These are phyloP conservation scores for Toxicodendron radicans DNA, from an alignment of 345 rosid genomes.

Conservation along the genomic window DNA sequence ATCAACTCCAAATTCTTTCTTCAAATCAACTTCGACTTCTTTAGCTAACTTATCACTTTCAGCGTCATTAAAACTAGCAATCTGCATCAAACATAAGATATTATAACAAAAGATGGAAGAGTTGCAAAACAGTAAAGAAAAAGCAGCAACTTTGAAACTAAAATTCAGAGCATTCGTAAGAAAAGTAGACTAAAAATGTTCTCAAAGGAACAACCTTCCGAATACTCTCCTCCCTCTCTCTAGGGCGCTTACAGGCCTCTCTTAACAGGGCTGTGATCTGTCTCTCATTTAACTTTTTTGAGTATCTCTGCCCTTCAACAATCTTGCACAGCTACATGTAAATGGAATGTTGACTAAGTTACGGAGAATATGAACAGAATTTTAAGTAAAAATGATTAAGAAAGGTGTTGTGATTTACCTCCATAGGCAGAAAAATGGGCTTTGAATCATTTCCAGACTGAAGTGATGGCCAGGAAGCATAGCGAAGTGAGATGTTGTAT, in stretches of 20 bases:
- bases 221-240: slow-evolving; percentile 31
- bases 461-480: slow-evolving; percentile 52
- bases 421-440: slow-evolving; percentile 73
- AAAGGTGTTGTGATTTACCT: slow-evolving; percentile 37
- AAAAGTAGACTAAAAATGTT: not conserved
- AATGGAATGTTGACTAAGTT: not conserved
- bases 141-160: no score
- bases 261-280: slow-evolving; percentile 56
- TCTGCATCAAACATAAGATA: slow-evolving; percentile 39
- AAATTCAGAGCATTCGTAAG: not conserved
- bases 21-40: slow-evolving; percentile 62
- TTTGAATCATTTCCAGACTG: slow-evolving; percentile 58
- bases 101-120: no score
- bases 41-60: slow-evolving; percentile 18
- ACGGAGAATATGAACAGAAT: not conserved
- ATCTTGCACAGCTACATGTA: slow-evolving; percentile 56
- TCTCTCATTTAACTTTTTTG: slow-evolving; percentile 52
- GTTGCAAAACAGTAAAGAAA: not conserved
- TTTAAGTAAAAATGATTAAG: not conserved
- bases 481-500: slow-evolving; percentile 39
- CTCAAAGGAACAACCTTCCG: slow-evolving; percentile 17
- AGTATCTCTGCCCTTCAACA: slow-evolving; percentile 57
- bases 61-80: slow-evolving; percentile 21
- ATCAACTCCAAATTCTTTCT: slow-evolving; percentile 53
- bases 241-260: slow-evolving; percentile 76